Evolutionary conservation across 305 asterid species (phyloP), one percentile per base, ranked within the genome.

Genomic region (Lippia alba): DNA sequence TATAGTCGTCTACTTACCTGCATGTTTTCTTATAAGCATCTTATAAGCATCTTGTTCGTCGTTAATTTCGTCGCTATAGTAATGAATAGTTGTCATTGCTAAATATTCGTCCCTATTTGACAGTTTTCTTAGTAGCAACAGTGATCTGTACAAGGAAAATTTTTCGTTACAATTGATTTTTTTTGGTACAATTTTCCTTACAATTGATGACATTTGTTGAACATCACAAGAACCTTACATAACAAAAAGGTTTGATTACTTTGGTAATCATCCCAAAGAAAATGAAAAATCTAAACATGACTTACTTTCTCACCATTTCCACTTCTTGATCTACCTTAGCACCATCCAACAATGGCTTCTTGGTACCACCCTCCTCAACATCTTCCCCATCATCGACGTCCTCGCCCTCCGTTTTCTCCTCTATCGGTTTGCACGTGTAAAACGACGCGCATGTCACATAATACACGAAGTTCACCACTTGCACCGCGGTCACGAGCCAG

Each of bases 401-500:
- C 1, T 77, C 79, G 8, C 64, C 32, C 1, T 77, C 79, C 11
- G 9, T 49, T 1, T 76, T 45, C 59, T 78, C 87, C 59, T 82
- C 76, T 24, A 91, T 18, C 1, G 87, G 86, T 71, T 91, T 91
- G 32, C 74, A 81, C 70, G 57, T 80, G 44, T 89, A 91, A 48
- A 76, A 76, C 84, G 79, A 66, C 6, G 91, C 91, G 76, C 93
- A 84, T 1, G 74, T 48, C 2, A 83, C 77, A 68, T 82, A 91
- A 53, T 91, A 89, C 6, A 85, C 30, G 33, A 87, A 71, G 61
- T 91, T 91, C 34, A 89, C 17, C 5, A 76, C 85, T 49, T 89
- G 96, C 2, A 91, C 17, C 1, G 80, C 91, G 0, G 88, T 79
- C 53, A 83, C 89, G 17, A 91, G 76, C 93, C 92, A 89, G 33